Conservation (phyloP, 2,329 filamentous ascomycete species). For the Ilyonectria mors-panacis region DNA sequence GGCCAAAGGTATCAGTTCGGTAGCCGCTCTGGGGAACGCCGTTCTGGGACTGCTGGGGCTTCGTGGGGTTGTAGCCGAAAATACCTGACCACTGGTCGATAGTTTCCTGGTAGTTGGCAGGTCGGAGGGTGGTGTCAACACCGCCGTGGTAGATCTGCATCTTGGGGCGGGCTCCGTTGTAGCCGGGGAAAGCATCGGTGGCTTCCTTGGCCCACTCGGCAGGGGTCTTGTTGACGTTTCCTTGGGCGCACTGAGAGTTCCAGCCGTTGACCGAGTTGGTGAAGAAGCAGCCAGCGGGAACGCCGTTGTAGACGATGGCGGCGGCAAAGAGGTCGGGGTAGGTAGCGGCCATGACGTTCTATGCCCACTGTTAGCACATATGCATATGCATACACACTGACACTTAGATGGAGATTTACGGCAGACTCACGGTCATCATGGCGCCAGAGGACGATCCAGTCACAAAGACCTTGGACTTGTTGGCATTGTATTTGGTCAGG, state of each 20-base stretch:
- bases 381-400: neutral
- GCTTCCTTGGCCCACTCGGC: neutral
- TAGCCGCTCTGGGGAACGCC: neutral
- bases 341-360: neutral
- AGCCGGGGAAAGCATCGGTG: neutral
- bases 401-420: neutral
- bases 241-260: neutral
- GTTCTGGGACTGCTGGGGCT: neutral
- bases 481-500: neutral
- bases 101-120: constrained; percentile 7
- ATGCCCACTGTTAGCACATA: neutral
- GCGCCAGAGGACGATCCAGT: neutral
- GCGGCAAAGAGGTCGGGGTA: neutral
- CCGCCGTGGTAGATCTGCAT: constrained; percentile 11
- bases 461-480: neutral
- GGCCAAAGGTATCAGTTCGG: neutral
- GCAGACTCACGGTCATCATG: neutral
- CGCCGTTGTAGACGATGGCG: neutral
- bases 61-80: neutral
- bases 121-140: constrained; percentile 7
- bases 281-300: neutral
- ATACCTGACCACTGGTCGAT: neutral
- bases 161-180: constrained; percentile 6
- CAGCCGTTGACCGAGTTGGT: neutral
- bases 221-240: neutral